Evolutionary conservation across 2,329 filamentous ascomycete species (phyloP).

Genomic region (Penicillium palitans): DNA sequence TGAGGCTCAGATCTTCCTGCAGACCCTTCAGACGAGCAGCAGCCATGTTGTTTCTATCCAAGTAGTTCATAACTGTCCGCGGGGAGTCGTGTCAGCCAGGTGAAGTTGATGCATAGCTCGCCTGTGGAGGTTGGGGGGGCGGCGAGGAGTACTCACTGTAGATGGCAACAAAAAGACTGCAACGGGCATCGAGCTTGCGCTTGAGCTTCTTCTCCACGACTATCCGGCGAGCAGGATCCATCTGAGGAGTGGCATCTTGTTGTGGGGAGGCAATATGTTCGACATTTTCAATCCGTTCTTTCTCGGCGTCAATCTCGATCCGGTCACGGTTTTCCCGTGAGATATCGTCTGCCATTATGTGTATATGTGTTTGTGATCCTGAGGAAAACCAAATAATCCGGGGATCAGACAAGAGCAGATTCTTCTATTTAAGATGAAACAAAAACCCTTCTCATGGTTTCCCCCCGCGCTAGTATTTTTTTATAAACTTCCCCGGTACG

Average conservation of each 20-base stretch:
- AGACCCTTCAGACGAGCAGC: slow-evolving; percentile 44
- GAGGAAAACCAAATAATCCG: background rate
- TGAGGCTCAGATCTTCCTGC: slow-evolving; percentile 39
- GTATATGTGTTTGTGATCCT: background rate
- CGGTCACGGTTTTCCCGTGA: slow-evolving; percentile 16
- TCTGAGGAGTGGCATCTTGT: slow-evolving; percentile 12
- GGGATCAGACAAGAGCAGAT: background rate
- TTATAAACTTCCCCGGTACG: slow-evolving; percentile 9
- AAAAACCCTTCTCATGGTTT: background rate
- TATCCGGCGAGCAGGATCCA: slow-evolving; percentile 25
- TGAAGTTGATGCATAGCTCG: background rate
- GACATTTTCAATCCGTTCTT: slow-evolving; percentile 21
- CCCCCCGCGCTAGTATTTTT: slow-evolving; percentile 10
- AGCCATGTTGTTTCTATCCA: slow-evolving; percentile 45
- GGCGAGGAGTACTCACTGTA: slow-evolving; percentile 14
- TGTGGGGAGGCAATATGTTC: slow-evolving; percentile 19
- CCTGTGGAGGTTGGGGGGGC: background rate
- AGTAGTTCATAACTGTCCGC: slow-evolving; percentile 33
- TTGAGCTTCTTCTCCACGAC: slow-evolving; percentile 30
- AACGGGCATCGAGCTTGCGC: slow-evolving; percentile 31
- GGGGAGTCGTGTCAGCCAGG: background rate
- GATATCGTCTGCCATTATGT: slow-evolving; percentile 25
- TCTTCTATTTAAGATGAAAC: background rate
- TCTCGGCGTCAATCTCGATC: slow-evolving; percentile 21
- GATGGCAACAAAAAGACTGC: slow-evolving; percentile 28